Percentiles rank a stretch among this genome's conserved stretches.
Conservation (phyloP, 2,329 filamentous ascomycete genomes). For the Fusarium sacchari region DNA sequence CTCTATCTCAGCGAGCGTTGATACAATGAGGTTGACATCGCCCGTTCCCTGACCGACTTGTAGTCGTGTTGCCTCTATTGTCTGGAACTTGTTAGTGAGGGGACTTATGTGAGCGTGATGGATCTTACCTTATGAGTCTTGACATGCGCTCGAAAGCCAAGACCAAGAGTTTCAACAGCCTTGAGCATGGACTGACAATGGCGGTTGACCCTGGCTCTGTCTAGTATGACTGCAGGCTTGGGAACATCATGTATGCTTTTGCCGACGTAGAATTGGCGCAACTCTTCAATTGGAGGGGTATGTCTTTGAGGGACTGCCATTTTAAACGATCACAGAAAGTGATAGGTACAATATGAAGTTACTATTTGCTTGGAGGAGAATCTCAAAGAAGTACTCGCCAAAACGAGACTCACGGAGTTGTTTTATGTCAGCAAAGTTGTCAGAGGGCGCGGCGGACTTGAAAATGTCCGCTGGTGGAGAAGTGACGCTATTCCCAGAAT, state of each 20-base stretch:
- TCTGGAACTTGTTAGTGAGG: conserved; percentile 50
- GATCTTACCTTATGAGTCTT: conserved; percentile 70
- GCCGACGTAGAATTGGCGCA: conserved; percentile 43
- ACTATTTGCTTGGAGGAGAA: too few relatives aligned
- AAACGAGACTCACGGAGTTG: background rate
- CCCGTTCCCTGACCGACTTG: conserved; percentile 59
- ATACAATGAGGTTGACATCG: conserved; percentile 65
- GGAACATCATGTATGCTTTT: conserved; percentile 51
- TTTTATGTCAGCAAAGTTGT: background rate
- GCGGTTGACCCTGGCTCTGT: conserved; percentile 60
- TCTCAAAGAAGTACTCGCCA: background rate
- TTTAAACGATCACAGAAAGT: rapidly evolving
- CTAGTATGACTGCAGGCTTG: conserved; percentile 66
- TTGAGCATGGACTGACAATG: conserved; percentile 69
- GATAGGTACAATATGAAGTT: rapidly evolving
- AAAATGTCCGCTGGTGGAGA: background rate
- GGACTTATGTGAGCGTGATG: rapidly evolving
- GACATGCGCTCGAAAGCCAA: conserved; percentile 70
- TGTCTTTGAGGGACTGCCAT: conserved; percentile 41
- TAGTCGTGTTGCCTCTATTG: conserved; percentile 61
- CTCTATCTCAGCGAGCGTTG: conserved; percentile 69
- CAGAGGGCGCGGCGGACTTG: background rate
- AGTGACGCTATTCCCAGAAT: background rate
- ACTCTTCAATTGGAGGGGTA: conserved; percentile 6
- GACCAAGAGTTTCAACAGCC: conserved; percentile 57